phyloP scores from a whole-genome alignment of 768 basidiomycete genomes.

The Lentinula detonsa region DNA sequence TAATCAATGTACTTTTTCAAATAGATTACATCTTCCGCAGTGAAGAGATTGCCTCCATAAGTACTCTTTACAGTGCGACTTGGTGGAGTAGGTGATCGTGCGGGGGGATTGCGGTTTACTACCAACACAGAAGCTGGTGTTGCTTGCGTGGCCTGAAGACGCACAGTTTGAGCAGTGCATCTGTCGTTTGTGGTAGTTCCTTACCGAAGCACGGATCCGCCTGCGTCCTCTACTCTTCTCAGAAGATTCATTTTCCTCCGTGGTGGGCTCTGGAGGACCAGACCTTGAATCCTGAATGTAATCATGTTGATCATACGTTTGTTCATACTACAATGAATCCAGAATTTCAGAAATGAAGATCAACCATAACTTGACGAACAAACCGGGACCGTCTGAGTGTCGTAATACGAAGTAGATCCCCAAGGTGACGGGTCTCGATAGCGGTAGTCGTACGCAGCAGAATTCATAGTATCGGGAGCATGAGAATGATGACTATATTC shows the following conservation, averaged over 20 bases:
- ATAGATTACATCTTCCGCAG: slow-evolving; percentile 76
- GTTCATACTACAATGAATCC: slow-evolving; percentile 39
- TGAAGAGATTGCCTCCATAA: slow-evolving; percentile 85
- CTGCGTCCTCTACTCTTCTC: slow-evolving; percentile 59
- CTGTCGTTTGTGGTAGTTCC: slow-evolving; percentile 10
- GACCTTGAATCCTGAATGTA: slow-evolving; percentile 48
- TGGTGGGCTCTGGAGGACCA: slow-evolving; percentile 35
- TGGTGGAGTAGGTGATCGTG: slow-evolving; percentile 81
- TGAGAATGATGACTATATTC: slow-evolving; percentile 41
- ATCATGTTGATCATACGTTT: slow-evolving; percentile 41
- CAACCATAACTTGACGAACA: slow-evolving; percentile 14
- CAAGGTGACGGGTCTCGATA: slow-evolving; percentile 49
- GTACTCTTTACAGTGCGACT: slow-evolving; percentile 82
- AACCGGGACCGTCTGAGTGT: slow-evolving; percentile 33
- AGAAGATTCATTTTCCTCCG: slow-evolving; percentile 6
- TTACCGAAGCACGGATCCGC: slow-evolving; percentile 54
- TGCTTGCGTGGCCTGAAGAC: slow-evolving; percentile 49
- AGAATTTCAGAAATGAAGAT: slow-evolving; percentile 7
- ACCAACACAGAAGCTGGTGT: slow-evolving; percentile 64
- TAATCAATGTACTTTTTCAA: slow-evolving; percentile 88
- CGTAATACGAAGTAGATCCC: slow-evolving; percentile 39
- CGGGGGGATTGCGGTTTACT: slow-evolving; percentile 59
- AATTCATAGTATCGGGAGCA: slow-evolving; percentile 38
- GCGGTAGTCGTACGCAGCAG: slow-evolving; percentile 49
- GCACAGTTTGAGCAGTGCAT: slow-evolving; percentile 2